Evolutionary conservation across 2,329 filamentous ascomycete species (phyloP).

Genomic region (Pestalotiopsis sp.): DNA sequence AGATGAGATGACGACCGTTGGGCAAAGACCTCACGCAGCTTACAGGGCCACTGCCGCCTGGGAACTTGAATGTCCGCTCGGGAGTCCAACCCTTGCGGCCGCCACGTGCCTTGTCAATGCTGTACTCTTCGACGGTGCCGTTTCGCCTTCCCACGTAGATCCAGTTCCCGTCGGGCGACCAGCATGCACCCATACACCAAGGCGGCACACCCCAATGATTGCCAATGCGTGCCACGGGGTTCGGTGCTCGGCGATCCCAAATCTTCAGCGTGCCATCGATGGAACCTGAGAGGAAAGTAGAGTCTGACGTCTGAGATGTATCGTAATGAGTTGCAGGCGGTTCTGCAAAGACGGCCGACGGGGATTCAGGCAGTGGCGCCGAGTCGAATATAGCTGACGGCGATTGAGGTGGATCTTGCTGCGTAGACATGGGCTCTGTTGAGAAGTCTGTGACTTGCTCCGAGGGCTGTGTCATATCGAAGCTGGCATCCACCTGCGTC

Average conservation of each 20-base stretch:
- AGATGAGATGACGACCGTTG: conserved; percentile 89
- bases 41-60: conserved; percentile 85
- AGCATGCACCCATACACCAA: conserved; percentile 97
- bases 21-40: conserved; percentile 89
- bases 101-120: conserved; percentile 72
- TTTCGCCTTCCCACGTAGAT: conserved; percentile 93
- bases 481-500: conserved; percentile 8
- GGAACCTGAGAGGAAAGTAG: conserved; percentile 85
- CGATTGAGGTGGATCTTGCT: conserved; percentile 18
- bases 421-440: conserved; percentile 14
- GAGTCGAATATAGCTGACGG: conserved; percentile 18
- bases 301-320: conserved; percentile 66
- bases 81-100: conserved; percentile 70
- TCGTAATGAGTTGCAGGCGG: conserved; percentile 48
- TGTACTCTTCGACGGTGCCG: conserved; percentile 92
- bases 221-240: conserved; percentile 78
- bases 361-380: conserved; percentile 30
- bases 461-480: conserved; percentile 10
- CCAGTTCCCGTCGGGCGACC: conserved; percentile 93
- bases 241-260: conserved; percentile 82
- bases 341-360: conserved; percentile 41
- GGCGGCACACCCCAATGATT: conserved; percentile 79
- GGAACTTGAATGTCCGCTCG: conserved; percentile 82
- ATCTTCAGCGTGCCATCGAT: conserved; percentile 89
- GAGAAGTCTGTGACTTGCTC: conserved; percentile 21